Evolutionary conservation across 805 yeast species (phyloP).

Genomic region (Cyberlindnera saturnus): DNA sequence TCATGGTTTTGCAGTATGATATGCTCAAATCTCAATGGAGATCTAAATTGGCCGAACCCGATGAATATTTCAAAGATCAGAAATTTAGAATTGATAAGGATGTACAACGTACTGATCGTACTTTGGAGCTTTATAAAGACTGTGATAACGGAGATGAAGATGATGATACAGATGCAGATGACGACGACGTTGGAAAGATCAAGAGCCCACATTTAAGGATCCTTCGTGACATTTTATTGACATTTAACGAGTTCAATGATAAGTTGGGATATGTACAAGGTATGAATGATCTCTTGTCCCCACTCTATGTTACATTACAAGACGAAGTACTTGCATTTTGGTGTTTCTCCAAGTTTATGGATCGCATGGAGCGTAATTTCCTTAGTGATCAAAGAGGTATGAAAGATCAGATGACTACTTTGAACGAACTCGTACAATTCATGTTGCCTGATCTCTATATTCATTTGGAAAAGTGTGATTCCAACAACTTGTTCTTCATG

Average conservation of each 20-base stretch:
- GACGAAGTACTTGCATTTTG: constrained; percentile 84
- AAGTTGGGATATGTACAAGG: constrained; percentile 96
- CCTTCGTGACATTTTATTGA: constrained; percentile 72
- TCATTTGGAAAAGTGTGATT: constrained; percentile 82
- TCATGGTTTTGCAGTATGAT: constrained; percentile 54
- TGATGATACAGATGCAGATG: constrained; percentile 21
- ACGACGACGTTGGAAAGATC: constrained; percentile 53
- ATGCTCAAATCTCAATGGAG: constrained; percentile 69
- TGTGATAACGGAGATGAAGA: constrained; percentile 28
- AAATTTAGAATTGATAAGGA: constrained; percentile 88
- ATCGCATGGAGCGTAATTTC: constrained; percentile 91
- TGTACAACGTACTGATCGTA: constrained; percentile 84
- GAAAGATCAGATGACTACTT: constrained; percentile 76
- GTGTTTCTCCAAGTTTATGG: constrained; percentile 86
- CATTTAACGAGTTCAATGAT: constrained; percentile 78
- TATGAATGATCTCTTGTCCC: constrained; percentile 90
- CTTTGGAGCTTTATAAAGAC: constrained; percentile 53
- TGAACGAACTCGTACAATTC: constrained; percentile 81
- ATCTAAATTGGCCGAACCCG: constrained; percentile 40
- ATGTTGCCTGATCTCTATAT: constrained; percentile 81
- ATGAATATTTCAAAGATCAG: constrained; percentile 85
- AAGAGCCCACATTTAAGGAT: constrained; percentile 67
- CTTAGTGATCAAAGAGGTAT: constrained; percentile 90
- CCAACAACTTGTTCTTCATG: constrained; percentile 86
- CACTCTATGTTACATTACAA: constrained; percentile 57